Conservation (phyloP, 1,284 basidiomycete genomes). For the Blastosporella zonata region DNA sequence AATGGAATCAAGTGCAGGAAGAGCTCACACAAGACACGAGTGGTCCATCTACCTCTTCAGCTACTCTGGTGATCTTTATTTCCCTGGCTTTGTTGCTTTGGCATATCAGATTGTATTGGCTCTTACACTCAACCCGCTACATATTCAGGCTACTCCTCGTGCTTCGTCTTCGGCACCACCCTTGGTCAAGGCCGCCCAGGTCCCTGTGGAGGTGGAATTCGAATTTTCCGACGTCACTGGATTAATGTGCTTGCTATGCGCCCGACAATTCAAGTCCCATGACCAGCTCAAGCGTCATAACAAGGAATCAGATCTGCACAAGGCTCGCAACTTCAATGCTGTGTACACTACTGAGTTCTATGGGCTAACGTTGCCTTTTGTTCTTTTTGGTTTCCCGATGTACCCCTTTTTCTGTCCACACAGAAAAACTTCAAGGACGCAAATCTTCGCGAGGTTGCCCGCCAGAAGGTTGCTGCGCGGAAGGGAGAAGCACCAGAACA, state of each 20-base stretch:
- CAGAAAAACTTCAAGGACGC: slow-evolving; percentile 82
- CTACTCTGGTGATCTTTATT: slow-evolving; percentile 36
- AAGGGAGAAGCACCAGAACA: slow-evolving; percentile 38
- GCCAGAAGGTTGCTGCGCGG: slow-evolving; percentile 59
- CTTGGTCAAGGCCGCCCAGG: slow-evolving; percentile 28
- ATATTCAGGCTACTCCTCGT: slow-evolving; percentile 27
- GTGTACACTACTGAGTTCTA: slow-evolving; percentile 24
- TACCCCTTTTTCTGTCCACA: slow-evolving; percentile 17
- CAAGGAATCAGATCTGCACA: slow-evolving; percentile 89
- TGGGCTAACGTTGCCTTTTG: slow-evolving; percentile 30
- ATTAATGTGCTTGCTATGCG: slow-evolving; percentile 84
- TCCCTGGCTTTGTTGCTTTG: slow-evolving; percentile 26
- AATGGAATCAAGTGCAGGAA: slow-evolving; percentile 93
- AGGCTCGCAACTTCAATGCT: slow-evolving; percentile 58
- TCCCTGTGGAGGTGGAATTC: slow-evolving; percentile 53
- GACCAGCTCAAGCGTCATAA: slow-evolving; percentile 86
- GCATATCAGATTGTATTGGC: slow-evolving; percentile 21
- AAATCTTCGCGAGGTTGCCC: slow-evolving; percentile 68
- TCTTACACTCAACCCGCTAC: slow-evolving; percentile 26
- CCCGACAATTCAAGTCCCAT: slow-evolving; percentile 85
- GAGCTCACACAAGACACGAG: slow-evolving; percentile 58
- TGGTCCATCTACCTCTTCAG: slow-evolving; percentile 25
- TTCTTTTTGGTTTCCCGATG: slow-evolving; percentile 20
- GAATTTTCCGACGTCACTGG: slow-evolving; percentile 74
- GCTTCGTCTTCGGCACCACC: slow-evolving; percentile 21